A percentile compares a stretch with the other conserved stretches of the same genome.
These are phyloP conservation scores for Gossypium arboreum DNA, from an alignment of 345 rosid genomes.

Conservation along the genomic window DNA sequence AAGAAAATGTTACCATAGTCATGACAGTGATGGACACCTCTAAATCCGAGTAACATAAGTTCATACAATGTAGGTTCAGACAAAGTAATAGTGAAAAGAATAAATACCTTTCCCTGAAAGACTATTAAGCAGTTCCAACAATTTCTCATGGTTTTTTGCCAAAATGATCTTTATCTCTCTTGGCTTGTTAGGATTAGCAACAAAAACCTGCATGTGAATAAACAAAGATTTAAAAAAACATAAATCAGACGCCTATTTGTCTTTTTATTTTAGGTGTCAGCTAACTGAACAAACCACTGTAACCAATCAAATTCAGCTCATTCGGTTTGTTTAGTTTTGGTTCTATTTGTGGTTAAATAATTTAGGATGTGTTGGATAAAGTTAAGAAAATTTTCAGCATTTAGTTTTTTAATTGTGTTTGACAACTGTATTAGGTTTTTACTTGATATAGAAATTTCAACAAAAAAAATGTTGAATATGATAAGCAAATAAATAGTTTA, in stretches of 20 bases:
- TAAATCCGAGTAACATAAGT: background rate
- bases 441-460: too few relatives aligned
- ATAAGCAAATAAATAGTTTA: too few relatives aligned
- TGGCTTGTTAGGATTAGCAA: conserved; percentile 97
- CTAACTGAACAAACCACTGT: background rate
- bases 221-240: background rate
- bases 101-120: conserved; percentile 77
- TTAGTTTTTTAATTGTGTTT: too few relatives aligned
- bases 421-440: too few relatives aligned
- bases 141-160: conserved; percentile 74
- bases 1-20: too few relatives aligned
- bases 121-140: conserved; percentile 52
- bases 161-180: conserved; percentile 75
- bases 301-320: background rate
- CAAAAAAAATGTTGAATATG: too few relatives aligned
- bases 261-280: background rate
- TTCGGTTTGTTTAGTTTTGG: too few relatives aligned
- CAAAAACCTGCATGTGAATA: conserved; percentile 59
- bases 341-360: too few relatives aligned
- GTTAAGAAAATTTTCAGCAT: too few relatives aligned
- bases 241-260: too few relatives aligned
- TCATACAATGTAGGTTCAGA: background rate
- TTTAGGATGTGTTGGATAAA: too few relatives aligned
- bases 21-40: background rate
- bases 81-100: background rate